phyloP scores from a whole-genome alignment of 164 flowering plant genomes.

The Aristolochia californica region DNA sequence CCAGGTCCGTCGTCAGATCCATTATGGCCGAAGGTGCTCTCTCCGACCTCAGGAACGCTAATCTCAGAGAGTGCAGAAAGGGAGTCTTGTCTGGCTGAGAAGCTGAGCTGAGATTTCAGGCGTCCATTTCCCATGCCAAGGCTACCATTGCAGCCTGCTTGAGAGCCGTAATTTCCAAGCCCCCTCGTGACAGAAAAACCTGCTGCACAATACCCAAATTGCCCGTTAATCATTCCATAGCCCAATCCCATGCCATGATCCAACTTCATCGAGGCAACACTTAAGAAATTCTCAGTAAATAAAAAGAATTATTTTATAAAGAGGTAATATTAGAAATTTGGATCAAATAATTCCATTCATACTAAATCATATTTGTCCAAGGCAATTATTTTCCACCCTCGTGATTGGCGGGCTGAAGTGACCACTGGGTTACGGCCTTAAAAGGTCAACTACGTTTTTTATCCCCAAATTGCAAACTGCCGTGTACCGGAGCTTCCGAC shows the following conservation, averaged over 20 bases:
- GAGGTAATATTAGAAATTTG: too few species aligned
- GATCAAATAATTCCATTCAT: too few species aligned
- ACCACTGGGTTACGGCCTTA: too few species aligned
- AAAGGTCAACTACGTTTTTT: too few species aligned
- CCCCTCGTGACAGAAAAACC: constrained; percentile 47
- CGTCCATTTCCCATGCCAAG: constrained; percentile 22
- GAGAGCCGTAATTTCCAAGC: constrained; percentile 17
- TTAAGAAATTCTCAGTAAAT: too few species aligned
- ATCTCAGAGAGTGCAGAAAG: constrained; percentile 60
- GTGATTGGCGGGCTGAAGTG: too few species aligned
- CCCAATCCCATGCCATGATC: too few species aligned
- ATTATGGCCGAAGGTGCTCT: constrained; percentile 25
- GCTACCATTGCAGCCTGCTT: constrained; percentile 19
- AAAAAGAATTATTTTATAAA: too few species aligned
- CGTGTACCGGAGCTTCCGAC: not conserved
- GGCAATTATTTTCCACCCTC: too few species aligned
- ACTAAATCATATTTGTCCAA: too few species aligned
- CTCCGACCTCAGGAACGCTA: constrained; percentile 21
- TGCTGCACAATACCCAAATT: constrained; percentile 3
- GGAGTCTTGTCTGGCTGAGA: constrained; percentile 54
- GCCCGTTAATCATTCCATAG: not conserved
- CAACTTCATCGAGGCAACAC: too few species aligned
- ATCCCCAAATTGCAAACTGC: too few species aligned
- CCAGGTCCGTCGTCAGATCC: constrained; percentile 21
- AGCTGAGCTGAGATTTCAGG: constrained; percentile 63